Base-by-base conservation (phyloP, 2,329 filamentous ascomycete species). In the Neopestalotiopsis sp. region DNA sequence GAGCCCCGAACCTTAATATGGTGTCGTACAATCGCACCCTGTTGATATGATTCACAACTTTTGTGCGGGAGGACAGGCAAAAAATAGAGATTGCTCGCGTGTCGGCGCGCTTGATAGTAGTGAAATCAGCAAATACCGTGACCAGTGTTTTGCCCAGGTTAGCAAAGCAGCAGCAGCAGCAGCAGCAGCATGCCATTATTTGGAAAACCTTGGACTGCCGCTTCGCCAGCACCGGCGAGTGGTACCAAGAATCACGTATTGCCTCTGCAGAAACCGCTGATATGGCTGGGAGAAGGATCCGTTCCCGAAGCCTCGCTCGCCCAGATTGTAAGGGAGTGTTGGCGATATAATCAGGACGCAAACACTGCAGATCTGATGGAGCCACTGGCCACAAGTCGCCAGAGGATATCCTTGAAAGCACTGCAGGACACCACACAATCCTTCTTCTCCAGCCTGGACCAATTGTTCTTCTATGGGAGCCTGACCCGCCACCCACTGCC, bases 381-480 rank as follows among this genome's bases (percentile, higher is more conserved):
- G 13, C 28, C 24, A 6, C 10, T 59, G 12, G 14, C 30, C 24
- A 6, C 10, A 10, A 30, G 5, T 30, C 57, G 30, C 30, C 30
- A 30, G 28, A 59, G 30, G 12, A 24, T 30, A 59, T 34, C 24
- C 9, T 14, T 30, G 6, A 59, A 59, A 17, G 12, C 57, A 10
- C 6, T 28, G 12, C n/a, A n/a, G 6, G 57, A 59, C 13, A 30
- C 30, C 5, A 30, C 24, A 9, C n/a, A 59, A 13, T 12, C 12
- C 14, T 34, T 30, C 20, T 34, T 59, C 10, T 59, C 57, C 57
- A n/a, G 24, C 5, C 28, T 59, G 12, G 57, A 59, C 24, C 57
- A 59, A 34, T 24, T 59, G 5, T 59, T 59, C 57, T 59, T 59
- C 57, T 59, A 30, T 24, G 57, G 57, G 4, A 59, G 30, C 24